Evolutionary conservation across 164 flowering plant species (phyloP).

Genomic region (Chloranthus sessilifolius): DNA sequence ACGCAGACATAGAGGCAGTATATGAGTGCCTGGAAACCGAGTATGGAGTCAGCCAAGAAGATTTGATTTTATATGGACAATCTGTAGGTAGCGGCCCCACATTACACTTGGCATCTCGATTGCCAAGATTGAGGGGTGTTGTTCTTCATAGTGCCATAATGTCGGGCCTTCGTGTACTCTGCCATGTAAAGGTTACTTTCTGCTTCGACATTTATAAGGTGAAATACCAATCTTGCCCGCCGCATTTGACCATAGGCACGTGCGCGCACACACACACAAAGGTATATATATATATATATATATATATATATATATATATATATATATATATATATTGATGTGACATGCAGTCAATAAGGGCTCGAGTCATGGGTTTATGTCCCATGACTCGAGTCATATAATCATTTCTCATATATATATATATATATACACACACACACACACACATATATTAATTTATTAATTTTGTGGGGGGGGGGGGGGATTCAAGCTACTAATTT

Average conservation of each 20-base stretch:
- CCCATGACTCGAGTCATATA: too few relatives aligned
- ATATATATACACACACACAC: too few relatives aligned
- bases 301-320: too few relatives aligned
- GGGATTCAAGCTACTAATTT: background rate
- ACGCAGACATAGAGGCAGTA: constrained; percentile 98
- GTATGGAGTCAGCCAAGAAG: constrained; percentile 89
- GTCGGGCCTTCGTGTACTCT: constrained; percentile 94
- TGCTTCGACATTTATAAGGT: constrained; percentile 93
- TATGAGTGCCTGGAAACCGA: constrained; percentile 85
- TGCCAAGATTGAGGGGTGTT: constrained; percentile 92
- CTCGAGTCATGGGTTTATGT: too few relatives aligned
- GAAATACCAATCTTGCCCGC: constrained; percentile 8
- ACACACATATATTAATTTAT: too few relatives aligned
- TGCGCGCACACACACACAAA: too few relatives aligned
- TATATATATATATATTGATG: too few relatives aligned
- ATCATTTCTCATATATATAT: too few relatives aligned
- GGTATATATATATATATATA: too few relatives aligned
- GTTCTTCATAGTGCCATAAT: constrained; percentile 97
- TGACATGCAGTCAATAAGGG: too few relatives aligned
- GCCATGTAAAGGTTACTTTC: constrained; percentile 61
- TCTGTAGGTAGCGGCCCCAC: constrained; percentile 99
- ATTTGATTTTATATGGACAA: constrained; percentile 89
- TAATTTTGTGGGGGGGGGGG: too few relatives aligned
- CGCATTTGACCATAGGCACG: constrained; percentile 2
- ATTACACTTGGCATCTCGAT: constrained; percentile 80